A percentile compares a stretch with the other conserved stretches of the same genome.
These are phyloP conservation scores for Colletotrichum somersetense DNA, from an alignment of 2,329 filamentous ascomycete genomes.

Conservation along the genomic window DNA sequence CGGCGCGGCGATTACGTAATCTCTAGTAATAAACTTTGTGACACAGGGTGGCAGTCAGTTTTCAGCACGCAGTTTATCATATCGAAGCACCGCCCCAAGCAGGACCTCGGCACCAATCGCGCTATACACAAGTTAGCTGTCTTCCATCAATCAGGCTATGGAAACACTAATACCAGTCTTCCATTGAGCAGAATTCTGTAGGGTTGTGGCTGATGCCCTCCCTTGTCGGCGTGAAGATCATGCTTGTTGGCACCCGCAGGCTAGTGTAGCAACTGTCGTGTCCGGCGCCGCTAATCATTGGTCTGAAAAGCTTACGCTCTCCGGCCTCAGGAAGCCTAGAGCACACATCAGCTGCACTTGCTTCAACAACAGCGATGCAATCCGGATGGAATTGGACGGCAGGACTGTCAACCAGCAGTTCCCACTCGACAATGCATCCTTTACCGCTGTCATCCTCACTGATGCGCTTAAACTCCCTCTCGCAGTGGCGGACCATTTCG, in stretches of 20 bases:
- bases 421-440: neutral
- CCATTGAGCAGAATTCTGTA: neutral
- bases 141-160: neutral
- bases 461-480: neutral
- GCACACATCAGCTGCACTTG: neutral
- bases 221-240: neutral
- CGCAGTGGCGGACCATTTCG: neutral
- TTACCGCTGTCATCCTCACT: neutral
- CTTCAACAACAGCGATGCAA: neutral
- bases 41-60: no score
- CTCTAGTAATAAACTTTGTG: no score
- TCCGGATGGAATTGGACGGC: neutral
- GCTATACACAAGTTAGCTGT: neutral
- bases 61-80: neutral
- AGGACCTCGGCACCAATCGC: neutral
- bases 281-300: neutral
- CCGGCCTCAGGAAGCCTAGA: neutral
- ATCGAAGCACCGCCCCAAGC: neutral
- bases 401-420: neutral
- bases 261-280: neutral
- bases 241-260: neutral
- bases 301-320: neutral
- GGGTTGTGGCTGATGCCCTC: neutral
- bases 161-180: neutral
- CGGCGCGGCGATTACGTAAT: no score